These are phyloP conservation scores for Lentithecium fluviatile DNA, from an alignment of 495 filamentous ascomycete genomes.

Conservation along the genomic window DNA sequence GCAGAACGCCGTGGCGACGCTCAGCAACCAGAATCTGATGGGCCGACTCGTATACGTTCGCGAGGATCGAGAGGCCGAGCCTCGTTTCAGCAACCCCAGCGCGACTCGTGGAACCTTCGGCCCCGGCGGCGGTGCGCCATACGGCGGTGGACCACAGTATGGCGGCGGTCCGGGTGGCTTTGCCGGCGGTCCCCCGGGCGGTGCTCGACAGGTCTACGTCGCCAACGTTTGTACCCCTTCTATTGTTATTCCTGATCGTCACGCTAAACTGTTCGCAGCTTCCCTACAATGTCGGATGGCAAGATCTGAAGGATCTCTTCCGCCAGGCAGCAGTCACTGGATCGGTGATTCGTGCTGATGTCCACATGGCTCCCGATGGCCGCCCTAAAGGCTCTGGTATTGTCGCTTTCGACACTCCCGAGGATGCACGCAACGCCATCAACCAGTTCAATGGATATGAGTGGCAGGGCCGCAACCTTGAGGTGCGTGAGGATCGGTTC, in stretches of 20 bases:
- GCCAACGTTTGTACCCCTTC: constrained; percentile 82
- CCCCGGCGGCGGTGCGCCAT: constrained; percentile 47
- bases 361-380: constrained; percentile 87
- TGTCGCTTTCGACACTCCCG: constrained; percentile 90
- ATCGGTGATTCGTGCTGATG: constrained; percentile 90
- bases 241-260: constrained; percentile 22
- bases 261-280: constrained; percentile 63
- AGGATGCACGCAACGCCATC: constrained; percentile 94
- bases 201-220: constrained; percentile 82
- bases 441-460: constrained; percentile 97
- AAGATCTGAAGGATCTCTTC: constrained; percentile 98
- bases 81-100: constrained; percentile 73
- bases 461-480: constrained; percentile 90
- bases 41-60: constrained; percentile 97
- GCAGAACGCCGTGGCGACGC: constrained; percentile 92
- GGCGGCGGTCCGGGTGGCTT: constrained; percentile 12
- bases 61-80: constrained; percentile 95
- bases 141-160: constrained; percentile 47
- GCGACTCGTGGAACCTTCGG: constrained; percentile 50
- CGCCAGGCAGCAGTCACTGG: constrained; percentile 83
- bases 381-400: constrained; percentile 95
- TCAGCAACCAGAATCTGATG: constrained; percentile 99
- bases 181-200: constrained; percentile 43
- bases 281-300: constrained; percentile 96
- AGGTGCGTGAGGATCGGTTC: constrained; percentile 96